These are phyloP conservation scores for Ammopiptanthus mongolicus DNA, from an alignment of 306 rosid species.

Conservation along the genomic window DNA sequence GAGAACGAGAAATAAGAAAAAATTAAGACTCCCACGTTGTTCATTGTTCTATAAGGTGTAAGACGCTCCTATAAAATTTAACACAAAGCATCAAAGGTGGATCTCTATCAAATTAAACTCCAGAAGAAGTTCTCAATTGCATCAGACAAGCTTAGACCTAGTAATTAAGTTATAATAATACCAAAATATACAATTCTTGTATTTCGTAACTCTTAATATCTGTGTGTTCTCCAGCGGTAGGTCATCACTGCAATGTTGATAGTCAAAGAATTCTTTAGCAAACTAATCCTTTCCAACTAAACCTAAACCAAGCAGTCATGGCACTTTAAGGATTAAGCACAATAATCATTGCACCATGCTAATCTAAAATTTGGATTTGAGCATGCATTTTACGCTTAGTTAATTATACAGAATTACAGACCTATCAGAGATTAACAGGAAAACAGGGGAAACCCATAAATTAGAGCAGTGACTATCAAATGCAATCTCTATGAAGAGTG, in stretches of 20 bases:
- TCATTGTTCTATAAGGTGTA: background rate
- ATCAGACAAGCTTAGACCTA: background rate
- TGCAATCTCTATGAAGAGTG: constrained; percentile 14
- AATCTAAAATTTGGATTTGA: background rate
- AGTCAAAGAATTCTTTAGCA: background rate
- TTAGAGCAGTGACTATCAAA: background rate
- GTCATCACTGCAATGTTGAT: background rate
- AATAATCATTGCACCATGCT: background rate
- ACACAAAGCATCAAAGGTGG: background rate
- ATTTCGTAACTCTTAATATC: background rate
- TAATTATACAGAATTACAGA: background rate
- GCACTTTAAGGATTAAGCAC: background rate
- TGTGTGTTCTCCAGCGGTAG: background rate
- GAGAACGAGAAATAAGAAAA: too few relatives aligned
- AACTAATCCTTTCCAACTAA: background rate
- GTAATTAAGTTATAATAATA: background rate
- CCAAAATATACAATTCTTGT: background rate
- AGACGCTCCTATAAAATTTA: background rate
- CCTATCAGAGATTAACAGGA: background rate
- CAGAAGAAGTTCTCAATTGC: background rate
- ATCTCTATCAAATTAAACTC: background rate
- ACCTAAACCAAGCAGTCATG: background rate
- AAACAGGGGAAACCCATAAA: constrained; percentile 7
- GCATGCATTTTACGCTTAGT: background rate
- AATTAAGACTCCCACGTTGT: too few relatives aligned